Evolutionary conservation across 2,329 filamentous ascomycete genomes (phyloP), one percentile per base, ranked within the genome.

Genomic region (Cordyceps tenuipes): DNA sequence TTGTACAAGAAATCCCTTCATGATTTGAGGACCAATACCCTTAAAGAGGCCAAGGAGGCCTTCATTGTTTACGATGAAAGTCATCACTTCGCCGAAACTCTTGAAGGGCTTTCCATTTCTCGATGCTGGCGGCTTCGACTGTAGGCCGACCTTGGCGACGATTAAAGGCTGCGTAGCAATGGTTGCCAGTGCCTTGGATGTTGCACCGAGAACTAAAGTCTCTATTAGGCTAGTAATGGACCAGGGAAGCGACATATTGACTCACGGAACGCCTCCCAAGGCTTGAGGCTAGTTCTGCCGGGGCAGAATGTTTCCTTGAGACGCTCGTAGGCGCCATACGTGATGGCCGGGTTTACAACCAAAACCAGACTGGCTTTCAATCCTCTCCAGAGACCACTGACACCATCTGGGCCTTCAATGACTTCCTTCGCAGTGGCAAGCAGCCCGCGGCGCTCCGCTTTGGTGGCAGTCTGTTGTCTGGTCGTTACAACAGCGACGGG

Each of bases 401-500:
- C 85, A 36, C 94, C 94, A 74, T 99, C 94, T 64, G 96, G 92
- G 61, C 92, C 90, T 58, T 94, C 79, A 44, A 97, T 79, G 6
- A 99, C 91, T 72, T 99, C 94, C 64, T 83, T 86, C 5, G 89
- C 94, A 1, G 94, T 99, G 60, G 89, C 91, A 52, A 96, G 68
- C 63, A 99, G 80, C 19, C 91, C 89, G 74, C 95, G 96, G 70
- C 88, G 86, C 66, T 97, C 90, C 26, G 77, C 79, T 74, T 91
- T 95, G 60, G 81, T 83, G 70, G 96, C 91, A 21, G 94, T 99
- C 74, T 99, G 94, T 73, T 99, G 94, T 57, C 94, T 84, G 31
- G 94, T 97, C 8, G 94, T 99, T 55, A 99, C 86, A 17, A 99
- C 94, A 2, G 94, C 88, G 15, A 99, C 90, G 1, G 94, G 94